Evolutionary conservation across 2,329 filamentous ascomycete genomes (phyloP).

Genomic region (Hortaea werneckii): DNA sequence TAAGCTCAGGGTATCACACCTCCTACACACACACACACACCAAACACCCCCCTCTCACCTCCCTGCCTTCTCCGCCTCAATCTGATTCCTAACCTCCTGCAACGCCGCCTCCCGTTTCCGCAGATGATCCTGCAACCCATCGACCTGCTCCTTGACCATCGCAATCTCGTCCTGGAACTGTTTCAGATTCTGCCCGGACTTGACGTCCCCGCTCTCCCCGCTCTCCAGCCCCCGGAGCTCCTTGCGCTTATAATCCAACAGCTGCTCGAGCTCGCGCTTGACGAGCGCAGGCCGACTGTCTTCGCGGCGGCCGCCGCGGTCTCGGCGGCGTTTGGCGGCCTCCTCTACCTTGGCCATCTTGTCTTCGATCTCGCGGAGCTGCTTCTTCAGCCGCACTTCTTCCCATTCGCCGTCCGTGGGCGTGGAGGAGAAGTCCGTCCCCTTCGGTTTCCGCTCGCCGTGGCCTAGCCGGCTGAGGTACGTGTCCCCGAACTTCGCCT

Average conservation of each 20-base stretch:
- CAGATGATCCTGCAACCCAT: conserved; percentile 77
- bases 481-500: conserved; percentile 94
- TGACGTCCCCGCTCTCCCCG: conserved; percentile 54
- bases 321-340: conserved; percentile 42
- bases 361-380: conserved; percentile 77
- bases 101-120: conserved; percentile 64
- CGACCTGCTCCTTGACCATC: conserved; percentile 87
- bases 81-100: conserved; percentile 65
- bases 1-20: too few species aligned
- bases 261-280: conserved; percentile 85
- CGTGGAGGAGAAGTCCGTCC: conserved; percentile 80
- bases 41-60: conserved; percentile 6
- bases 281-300: conserved; percentile 81
- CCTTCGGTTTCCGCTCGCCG: conserved; percentile 62
- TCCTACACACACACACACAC: too few species aligned
- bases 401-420: conserved; percentile 82
- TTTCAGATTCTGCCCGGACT: conserved; percentile 62
- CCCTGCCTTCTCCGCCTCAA: conserved; percentile 60
- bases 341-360: conserved; percentile 79
- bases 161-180: conserved; percentile 75
- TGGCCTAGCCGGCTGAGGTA: conserved; percentile 83
- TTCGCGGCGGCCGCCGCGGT: conserved; percentile 39
- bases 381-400: conserved; percentile 87
- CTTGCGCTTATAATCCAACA: conserved; percentile 88
- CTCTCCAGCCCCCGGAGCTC: conserved; percentile 66